phyloP scores from a whole-genome alignment of 257 asterid species.

The Rehmannia glutinosa region DNA sequence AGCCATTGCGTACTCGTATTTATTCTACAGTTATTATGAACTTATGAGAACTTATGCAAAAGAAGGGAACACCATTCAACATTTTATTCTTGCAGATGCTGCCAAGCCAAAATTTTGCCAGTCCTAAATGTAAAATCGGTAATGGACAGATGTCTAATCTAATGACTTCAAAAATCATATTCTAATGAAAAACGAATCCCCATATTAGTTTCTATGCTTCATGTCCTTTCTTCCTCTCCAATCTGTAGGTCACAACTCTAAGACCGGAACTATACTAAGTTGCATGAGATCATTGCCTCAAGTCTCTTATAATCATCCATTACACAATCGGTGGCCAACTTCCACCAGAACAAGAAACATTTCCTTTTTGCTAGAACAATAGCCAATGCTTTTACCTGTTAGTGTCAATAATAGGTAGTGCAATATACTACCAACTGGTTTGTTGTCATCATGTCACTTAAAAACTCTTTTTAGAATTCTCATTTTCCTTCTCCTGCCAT shows the following conservation, averaged over 20 bases:
- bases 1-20: neutral
- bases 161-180: neutral
- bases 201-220: neutral
- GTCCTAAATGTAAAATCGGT: neutral
- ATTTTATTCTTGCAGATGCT: neutral
- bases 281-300: neutral
- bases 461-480: neutral
- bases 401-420: neutral
- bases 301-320: neutral
- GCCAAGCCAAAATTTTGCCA: neutral
- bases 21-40: neutral
- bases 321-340: neutral
- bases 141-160: neutral
- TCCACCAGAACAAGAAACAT: neutral
- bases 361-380: neutral
- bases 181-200: neutral
- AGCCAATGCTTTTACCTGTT: neutral
- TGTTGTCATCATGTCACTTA: neutral
- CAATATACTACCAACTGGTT: neutral
- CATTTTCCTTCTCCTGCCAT: too few relatives aligned
- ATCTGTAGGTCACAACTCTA: neutral
- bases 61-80: neutral
- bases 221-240: neutral
- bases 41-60: neutral
- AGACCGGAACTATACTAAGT: too few relatives aligned